Percentiles rank a stretch among this genome's conserved stretches.
Conservation (phyloP, 2,329 filamentous ascomycete genomes). For the Plenodomus tracheiphilus region DNA sequence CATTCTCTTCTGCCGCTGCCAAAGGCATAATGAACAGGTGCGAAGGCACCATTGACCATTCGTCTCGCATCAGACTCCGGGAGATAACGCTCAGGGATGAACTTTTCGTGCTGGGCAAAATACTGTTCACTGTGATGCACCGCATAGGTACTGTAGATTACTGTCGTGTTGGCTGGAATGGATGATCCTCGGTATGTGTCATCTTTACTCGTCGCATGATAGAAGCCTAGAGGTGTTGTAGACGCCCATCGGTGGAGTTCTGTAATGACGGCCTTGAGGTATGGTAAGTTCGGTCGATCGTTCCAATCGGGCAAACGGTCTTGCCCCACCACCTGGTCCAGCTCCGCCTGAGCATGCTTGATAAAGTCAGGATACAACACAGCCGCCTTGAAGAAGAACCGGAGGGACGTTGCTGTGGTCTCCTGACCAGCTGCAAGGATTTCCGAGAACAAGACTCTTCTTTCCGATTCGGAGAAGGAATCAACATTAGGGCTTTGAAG, state of each 20-base stretch:
- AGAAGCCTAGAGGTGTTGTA: constrained; percentile 42
- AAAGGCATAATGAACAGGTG: constrained; percentile 1
- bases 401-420: constrained; percentile 2
- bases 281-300: constrained; percentile 6
- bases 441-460: constrained; percentile 1
- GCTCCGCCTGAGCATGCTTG: constrained; percentile 3
- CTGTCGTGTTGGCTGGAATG: constrained; percentile 49
- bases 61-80: neutral
- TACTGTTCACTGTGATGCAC: constrained; percentile 1
- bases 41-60: constrained; percentile 1
- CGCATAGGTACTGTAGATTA: constrained; percentile 23
- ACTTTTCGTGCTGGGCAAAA: constrained; percentile 1
- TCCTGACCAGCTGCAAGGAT: neutral
- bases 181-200: constrained; percentile 51
- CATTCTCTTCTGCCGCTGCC: neutral
- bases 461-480: constrained; percentile 1
- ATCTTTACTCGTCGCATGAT: constrained; percentile 49
- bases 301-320: constrained; percentile 1
- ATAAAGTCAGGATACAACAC: constrained; percentile 3
- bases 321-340: constrained; percentile 3
- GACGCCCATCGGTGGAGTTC: constrained; percentile 4
- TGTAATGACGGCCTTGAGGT: constrained; percentile 3
- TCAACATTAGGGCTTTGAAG: neutral
- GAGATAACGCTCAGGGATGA: constrained; percentile 1
- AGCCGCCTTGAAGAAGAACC: constrained; percentile 8